Evolutionary conservation across 257 asterid species (phyloP).

Genomic region (Penstemon davidsonii): DNA sequence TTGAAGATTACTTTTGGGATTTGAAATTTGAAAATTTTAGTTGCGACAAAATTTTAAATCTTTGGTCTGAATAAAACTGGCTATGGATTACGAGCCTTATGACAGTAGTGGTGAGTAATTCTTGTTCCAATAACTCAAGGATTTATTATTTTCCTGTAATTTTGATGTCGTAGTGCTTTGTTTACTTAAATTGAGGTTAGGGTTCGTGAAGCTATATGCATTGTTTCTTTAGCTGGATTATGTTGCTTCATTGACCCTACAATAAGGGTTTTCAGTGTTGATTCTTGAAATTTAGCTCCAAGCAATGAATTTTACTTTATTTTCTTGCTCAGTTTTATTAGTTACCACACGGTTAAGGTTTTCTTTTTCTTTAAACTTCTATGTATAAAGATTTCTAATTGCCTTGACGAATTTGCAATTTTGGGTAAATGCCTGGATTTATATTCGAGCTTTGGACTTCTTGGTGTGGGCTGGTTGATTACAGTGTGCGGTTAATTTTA

Average conservation of each 20-base stretch:
- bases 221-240: slow-evolving; percentile 21
- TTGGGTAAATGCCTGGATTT: slow-evolving; percentile 9
- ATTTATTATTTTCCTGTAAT: neutral
- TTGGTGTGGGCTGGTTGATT: slow-evolving; percentile 8
- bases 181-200: slow-evolving; percentile 28
- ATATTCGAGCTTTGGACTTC: slow-evolving; percentile 11
- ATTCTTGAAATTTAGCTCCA: slow-evolving; percentile 19
- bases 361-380: slow-evolving; percentile 15
- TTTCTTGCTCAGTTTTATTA: slow-evolving; percentile 10
- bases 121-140: neutral
- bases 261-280: slow-evolving; percentile 14
- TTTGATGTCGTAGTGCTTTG: neutral
- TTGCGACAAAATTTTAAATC: slow-evolving; percentile 24
- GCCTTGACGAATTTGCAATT: too few relatives aligned
- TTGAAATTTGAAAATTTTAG: slow-evolving; percentile 24
- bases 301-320: slow-evolving; percentile 10
- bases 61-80: slow-evolving; percentile 46
- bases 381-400: neutral
- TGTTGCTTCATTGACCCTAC: slow-evolving; percentile 14
- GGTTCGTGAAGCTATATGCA: slow-evolving; percentile 30
- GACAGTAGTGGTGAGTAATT: slow-evolving; percentile 79
- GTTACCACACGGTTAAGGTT: neutral
- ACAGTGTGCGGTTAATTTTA: too few relatives aligned
- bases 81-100: slow-evolving; percentile 75
- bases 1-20: slow-evolving; percentile 27